Percentiles rank a stretch among this genome's conserved stretches.
Evolutionary conservation across 2,329 filamentous ascomycete genomes (phyloP).

Genomic region (Esteya vermicola): DNA sequence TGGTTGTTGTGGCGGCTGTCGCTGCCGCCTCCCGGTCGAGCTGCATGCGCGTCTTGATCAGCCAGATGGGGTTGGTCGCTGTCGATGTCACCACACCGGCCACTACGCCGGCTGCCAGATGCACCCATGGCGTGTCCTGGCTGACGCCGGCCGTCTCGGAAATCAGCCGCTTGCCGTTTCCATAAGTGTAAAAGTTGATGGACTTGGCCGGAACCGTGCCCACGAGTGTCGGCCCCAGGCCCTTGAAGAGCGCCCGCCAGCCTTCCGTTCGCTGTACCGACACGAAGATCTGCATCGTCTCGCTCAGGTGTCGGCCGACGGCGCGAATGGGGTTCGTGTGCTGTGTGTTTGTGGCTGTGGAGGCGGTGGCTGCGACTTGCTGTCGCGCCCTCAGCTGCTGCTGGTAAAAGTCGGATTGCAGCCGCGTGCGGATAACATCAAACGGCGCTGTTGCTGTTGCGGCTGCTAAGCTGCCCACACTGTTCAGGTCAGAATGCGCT

Average conservation of each 20-base stretch:
- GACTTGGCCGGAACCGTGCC: constrained; percentile 80
- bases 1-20: constrained; percentile 27
- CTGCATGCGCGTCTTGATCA: constrained; percentile 86
- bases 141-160: constrained; percentile 60
- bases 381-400: constrained; percentile 59
- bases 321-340: constrained; percentile 48
- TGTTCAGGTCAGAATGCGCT: constrained; percentile 24
- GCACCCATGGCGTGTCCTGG: constrained; percentile 55
- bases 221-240: constrained; percentile 76
- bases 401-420: constrained; percentile 93
- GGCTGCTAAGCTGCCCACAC: constrained; percentile 78
- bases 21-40: constrained; percentile 71
- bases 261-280: constrained; percentile 73
- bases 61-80: constrained; percentile 90
- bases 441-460: constrained; percentile 88
- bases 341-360: not conserved
- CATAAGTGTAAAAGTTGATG: constrained; percentile 91
- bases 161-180: constrained; percentile 76
- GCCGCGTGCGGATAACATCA: constrained; percentile 82
- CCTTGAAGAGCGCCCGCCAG: constrained; percentile 80
- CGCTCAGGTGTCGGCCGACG: constrained; percentile 59
- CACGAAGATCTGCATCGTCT: constrained; percentile 75
- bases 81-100: constrained; percentile 81
- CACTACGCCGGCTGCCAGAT: constrained; percentile 59
- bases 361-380: constrained; percentile 14